Evolutionary conservation across 441 rosid species (phyloP).

Genomic region (Erodium chrysanthum): DNA sequence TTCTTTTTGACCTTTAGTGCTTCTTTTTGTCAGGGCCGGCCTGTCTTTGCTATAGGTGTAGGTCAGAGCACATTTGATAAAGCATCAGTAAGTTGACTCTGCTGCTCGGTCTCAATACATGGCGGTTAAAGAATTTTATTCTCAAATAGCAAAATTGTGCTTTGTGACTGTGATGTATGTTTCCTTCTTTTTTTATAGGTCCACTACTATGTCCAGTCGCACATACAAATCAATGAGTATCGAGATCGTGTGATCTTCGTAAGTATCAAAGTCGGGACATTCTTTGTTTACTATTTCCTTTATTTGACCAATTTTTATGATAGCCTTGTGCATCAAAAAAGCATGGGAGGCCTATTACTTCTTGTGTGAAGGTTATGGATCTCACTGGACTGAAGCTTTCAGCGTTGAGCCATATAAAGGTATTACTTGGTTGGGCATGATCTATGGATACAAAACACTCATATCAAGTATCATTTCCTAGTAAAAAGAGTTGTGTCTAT

Average conservation of each 20-base stretch:
- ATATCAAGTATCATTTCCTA: too few relatives aligned
- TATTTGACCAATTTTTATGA: constrained; percentile 21
- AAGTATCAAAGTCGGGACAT: constrained; percentile 24
- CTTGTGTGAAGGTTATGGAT: constrained; percentile 75
- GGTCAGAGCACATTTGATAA: constrained; percentile 64
- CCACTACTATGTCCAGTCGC: constrained; percentile 80
- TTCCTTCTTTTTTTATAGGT: constrained; percentile 36
- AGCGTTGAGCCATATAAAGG: constrained; percentile 77
- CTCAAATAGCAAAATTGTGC: background rate
- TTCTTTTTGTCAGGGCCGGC: constrained; percentile 56
- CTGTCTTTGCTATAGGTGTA: constrained; percentile 35
- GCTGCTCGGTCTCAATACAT: background rate
- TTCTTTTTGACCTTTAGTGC: constrained; percentile 13
- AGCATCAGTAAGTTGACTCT: constrained; percentile 66
- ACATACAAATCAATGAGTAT: constrained; percentile 90
- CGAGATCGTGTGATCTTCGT: constrained; percentile 79
- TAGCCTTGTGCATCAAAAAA: constrained; percentile 66
- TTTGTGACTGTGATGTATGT: constrained; percentile 12
- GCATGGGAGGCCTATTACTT: constrained; percentile 31
- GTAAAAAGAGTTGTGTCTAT: too few relatives aligned
- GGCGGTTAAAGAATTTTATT: background rate
- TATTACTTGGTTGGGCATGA: constrained; percentile 20
- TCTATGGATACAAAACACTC: too few relatives aligned
- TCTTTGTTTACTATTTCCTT: constrained; percentile 5
- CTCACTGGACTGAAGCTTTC: constrained; percentile 89